phyloP scores from a whole-genome alignment of 2,329 filamentous ascomycete genomes.

The Xylariaceae sp. region DNA sequence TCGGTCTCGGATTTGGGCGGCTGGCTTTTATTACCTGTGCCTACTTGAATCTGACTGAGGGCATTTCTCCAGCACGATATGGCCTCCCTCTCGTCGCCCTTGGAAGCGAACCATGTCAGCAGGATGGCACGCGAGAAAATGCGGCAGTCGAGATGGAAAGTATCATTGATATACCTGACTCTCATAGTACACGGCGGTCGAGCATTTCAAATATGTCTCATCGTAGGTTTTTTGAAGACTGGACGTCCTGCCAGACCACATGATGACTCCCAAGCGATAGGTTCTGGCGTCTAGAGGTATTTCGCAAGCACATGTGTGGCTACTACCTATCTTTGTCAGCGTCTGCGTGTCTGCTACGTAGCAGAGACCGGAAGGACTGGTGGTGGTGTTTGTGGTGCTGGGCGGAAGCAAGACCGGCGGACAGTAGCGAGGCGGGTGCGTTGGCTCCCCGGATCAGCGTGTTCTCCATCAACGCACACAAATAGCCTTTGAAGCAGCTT shows the following conservation, averaged over 20 bases:
- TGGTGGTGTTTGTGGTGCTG: neutral
- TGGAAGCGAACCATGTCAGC: slow-evolving; percentile 6
- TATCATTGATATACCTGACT: slow-evolving; percentile 62
- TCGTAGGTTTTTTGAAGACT: slow-evolving; percentile 96
- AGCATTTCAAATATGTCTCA: slow-evolving; percentile 91
- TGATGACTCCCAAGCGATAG: slow-evolving; percentile 28
- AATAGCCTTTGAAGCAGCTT: too few relatives aligned
- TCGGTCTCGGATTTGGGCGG: slow-evolving; percentile 79
- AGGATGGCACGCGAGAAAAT: neutral
- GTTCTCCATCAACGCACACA: too few relatives aligned
- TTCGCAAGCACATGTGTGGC: neutral
- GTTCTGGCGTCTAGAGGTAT: too few relatives aligned
- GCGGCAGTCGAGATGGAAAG: neutral
- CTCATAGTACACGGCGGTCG: slow-evolving; percentile 95
- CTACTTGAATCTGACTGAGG: slow-evolving; percentile 83
- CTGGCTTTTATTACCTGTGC: slow-evolving; percentile 73
- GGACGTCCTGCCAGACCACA: slow-evolving; percentile 59
- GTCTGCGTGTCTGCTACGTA: slow-evolving; percentile 2
- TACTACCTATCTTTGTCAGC: neutral
- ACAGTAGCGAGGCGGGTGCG: too few relatives aligned
- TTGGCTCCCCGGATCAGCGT: too few relatives aligned
- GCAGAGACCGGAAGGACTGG: slow-evolving; percentile 8
- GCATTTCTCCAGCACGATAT: slow-evolving; percentile 86
- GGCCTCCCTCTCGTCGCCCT: slow-evolving; percentile 91
- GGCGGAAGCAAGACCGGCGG: neutral